Evolutionary conservation across 2,329 filamentous ascomycete genomes (phyloP), one percentile per base, ranked within the genome.

Genomic region (Fusarium acutatum): DNA sequence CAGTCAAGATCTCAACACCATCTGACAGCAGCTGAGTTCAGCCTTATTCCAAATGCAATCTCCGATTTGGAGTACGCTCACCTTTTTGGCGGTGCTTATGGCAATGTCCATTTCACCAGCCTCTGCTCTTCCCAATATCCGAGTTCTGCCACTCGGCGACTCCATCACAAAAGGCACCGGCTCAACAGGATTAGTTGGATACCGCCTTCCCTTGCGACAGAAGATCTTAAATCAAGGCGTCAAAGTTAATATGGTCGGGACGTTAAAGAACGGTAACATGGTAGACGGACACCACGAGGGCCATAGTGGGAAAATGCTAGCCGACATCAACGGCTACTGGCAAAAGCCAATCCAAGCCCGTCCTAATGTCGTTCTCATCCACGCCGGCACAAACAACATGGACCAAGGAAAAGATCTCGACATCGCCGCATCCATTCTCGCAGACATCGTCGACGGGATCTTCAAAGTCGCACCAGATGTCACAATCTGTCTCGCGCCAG

Each of bases 351-450:
- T 74, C 18, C 30, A 54, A 17, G 62, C 71, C 24, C 63, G 71
- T 3, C 71, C 71, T 3, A 71, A 74, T 0, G 54, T 74, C 24
- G 71, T 74, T 14, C 71, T 74, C 7, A 63, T 74, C 3, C 71
- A 74, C 17, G 71, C 67, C 12, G 71, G 71, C 7, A 74, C 71
- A 3, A 74, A 74, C 15, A 74, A 74, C 13, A 74, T 74, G 71
- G 67, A 74, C 12, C 26, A 41, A 26, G 54, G 46, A 10, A 49
- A 40, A 2, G 67, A 73, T 11, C 66, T 69, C 26, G 44, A 73
- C 2, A 53, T 71, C 2, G 54, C 50, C 5, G 46, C 32, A 7
- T 38, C 32, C 1, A 63, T 74, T 7, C 47, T 72, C 26, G 46
- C 49, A 6, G 59, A 69, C 0, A 69, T 73, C 5, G 60, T 74